Evolutionary conservation across 495 filamentous ascomycete species (phyloP).

Genomic region (Aspergillus cavernicola): DNA sequence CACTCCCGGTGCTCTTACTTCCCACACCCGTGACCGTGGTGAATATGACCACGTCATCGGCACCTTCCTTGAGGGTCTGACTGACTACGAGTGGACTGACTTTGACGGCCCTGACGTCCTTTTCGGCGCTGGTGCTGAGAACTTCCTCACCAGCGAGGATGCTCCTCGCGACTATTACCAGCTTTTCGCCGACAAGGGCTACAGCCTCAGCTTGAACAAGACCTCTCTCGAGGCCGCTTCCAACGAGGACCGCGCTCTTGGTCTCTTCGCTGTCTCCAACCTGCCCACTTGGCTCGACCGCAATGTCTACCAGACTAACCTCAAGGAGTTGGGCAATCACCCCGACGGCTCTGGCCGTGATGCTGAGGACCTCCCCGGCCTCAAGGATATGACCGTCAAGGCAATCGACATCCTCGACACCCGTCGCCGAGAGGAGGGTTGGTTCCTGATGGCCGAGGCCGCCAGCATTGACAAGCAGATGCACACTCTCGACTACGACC

Average conservation of each 20-base stretch:
- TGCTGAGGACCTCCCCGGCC: conserved; percentile 64
- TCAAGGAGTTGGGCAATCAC: conserved; percentile 55
- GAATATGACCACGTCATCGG: conserved; percentile 62
- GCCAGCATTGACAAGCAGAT: conserved; percentile 81
- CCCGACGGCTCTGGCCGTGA: conserved; percentile 54
- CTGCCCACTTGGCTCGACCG: conserved; percentile 70
- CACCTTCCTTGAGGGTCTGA: conserved; percentile 52
- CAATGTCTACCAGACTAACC: conserved; percentile 64
- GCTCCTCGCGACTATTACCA: conserved; percentile 61
- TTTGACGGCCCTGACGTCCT: conserved; percentile 66
- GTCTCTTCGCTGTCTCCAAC: conserved; percentile 64
- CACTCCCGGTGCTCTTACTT: conserved; percentile 64
- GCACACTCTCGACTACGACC: conserved; percentile 73
- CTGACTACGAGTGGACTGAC: conserved; percentile 64
- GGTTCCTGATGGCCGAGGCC: conserved; percentile 74
- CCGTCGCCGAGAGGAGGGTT: conserved; percentile 61
- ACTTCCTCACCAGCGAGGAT: conserved; percentile 49
- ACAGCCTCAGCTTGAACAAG: conserved; percentile 62
- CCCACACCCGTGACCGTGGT: conserved; percentile 60
- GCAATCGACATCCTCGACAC: conserved; percentile 65
- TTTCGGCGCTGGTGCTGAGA: conserved; percentile 70
- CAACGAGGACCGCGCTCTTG: conserved; percentile 56
- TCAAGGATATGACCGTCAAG: conserved; percentile 80
- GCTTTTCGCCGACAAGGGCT: conserved; percentile 61
- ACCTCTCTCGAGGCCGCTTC: conserved; percentile 52